Evolutionary conservation across 371 early-diverging fungal genomes (phyloP), one percentile per base, ranked within the genome.

Genomic region (Lichtheimia corymbifera): DNA sequence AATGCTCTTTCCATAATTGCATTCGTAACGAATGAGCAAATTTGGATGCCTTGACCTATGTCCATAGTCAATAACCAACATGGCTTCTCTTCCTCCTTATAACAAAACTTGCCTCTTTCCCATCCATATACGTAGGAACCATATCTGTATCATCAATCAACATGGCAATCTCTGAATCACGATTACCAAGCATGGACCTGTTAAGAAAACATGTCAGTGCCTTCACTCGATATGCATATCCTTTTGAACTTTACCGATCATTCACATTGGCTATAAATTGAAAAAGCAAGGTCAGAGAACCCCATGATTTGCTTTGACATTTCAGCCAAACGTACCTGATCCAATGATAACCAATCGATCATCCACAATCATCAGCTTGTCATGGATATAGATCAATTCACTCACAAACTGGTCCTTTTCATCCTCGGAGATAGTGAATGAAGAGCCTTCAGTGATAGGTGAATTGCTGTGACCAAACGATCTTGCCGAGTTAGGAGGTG

Each of bases 331-430:
- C 61, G 63, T 83, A 82, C 84, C 88, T 45, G 92, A 92, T 3
- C 97, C 97, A 67, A 92, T 80, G 18, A 97, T 71, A 24, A 91
- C 90, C 52, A 85, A 74, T 24, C 84, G 82, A 62, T 94, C 95
- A 68, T 97, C 97, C 1, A 93, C 90, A 70, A 97, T 95, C 84
- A 96, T 79, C 27, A 96, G 69, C 68, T 97, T 97, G 66, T 91
- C 88, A 75, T 97, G 97, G 43, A 96, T 88, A 71, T 97, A 96
- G 30, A 96, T 78, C 64, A 91, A 83, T 70, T 97, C 96, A 14
- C 92, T 90, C 0, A 92, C 90, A 67, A 84, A 84, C 55, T 78
- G 69, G 6, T 74, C 63, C 15, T 24, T 45, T 22, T 62, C 56
- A 20, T 56, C 57, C 17, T 47, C 45, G 2, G n/a, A 5, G 1